Conservation (phyloP, 2,329 filamentous ascomycete species). For the Fusarium sp. region DNA sequence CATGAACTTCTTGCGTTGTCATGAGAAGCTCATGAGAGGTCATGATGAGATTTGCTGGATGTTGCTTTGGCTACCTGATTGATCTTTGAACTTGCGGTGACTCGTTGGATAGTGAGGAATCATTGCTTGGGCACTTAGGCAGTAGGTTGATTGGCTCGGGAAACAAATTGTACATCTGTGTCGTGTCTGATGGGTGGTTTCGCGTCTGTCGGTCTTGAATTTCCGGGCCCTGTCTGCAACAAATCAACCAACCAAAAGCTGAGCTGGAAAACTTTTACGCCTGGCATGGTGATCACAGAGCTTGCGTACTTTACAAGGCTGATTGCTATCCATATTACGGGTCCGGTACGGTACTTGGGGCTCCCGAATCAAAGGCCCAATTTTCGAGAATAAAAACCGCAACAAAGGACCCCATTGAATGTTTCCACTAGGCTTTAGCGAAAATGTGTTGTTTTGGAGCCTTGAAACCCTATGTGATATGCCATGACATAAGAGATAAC, state of each 20-base stretch:
- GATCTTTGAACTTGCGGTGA: background rate
- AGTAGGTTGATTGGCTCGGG: background rate
- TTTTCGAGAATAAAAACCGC: conserved; percentile 29
- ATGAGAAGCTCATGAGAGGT: background rate
- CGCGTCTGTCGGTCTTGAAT: background rate
- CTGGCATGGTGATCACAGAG: background rate
- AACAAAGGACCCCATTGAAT: conserved; percentile 10
- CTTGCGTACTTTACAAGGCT: conserved; percentile 22
- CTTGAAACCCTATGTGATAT: conserved; percentile 2
- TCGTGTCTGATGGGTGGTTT: background rate
- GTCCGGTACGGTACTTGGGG: conserved; percentile 1
- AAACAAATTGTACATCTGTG: background rate
- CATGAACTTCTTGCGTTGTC: background rate
- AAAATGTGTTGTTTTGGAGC: background rate
- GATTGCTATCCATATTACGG: conserved; percentile 7
- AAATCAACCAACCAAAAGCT: background rate
- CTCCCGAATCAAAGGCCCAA: conserved; percentile 24
- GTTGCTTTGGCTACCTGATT: background rate
- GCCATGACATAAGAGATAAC: background rate
- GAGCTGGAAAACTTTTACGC: background rate
- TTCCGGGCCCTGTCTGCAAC: background rate
- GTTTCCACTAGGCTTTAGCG: background rate
- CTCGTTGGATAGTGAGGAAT: background rate
- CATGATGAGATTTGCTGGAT: background rate
- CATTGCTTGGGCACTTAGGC: background rate